Base-by-base conservation (phyloP, 257 asterid species). In the Solanum stenotomum region DNA sequence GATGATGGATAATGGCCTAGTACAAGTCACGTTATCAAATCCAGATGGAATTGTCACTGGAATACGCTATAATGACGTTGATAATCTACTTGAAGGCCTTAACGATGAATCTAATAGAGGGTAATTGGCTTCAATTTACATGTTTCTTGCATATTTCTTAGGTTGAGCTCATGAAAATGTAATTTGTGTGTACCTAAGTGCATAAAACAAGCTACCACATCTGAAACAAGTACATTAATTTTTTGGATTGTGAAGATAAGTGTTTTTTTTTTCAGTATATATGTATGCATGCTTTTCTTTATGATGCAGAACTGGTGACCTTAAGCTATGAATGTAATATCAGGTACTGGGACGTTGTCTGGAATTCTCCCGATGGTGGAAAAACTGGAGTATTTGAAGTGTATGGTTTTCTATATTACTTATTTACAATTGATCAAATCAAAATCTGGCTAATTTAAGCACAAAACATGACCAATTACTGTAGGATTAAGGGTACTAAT, bases 311-410 rank as follows among this genome's bases (percentile, higher is more conserved):
- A 49, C 44, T 49, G 27, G 70, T 82, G 87, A 67, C 14, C 78
- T 70, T 71, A 85, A 67, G 27, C 40, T 40, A 40, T 67, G 87
- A 61, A 56, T 77, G 44, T 85, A 33, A 84, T 40, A 42, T 92
- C 93, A 94, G 98, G 92, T 95, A 95, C 85, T 95, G 98, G 98
- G 97, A 95, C 78, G 91, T 95, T n/a, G 97, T 94, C 61, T 95
- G 98, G 98, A 94, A 94, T 92, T 87, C 94, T 75, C 90, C 86
- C 14, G 94, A 92, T 87, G 98, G 94, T 61, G 90, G 91, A 25
- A 94, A 90, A 90, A 90, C 96, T 35, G 98, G 98, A 86, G 86
- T 92, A 78, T 95, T 87, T 90, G 94, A 95, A 92, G 90, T 75
- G 97, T 95, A 90, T 25, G 90, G 75, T 85, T 72, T 20, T 35